Evolutionary conservation across 352 stramenopile genomes (phyloP).

Genomic region (Phytophthora sojae): DNA sequence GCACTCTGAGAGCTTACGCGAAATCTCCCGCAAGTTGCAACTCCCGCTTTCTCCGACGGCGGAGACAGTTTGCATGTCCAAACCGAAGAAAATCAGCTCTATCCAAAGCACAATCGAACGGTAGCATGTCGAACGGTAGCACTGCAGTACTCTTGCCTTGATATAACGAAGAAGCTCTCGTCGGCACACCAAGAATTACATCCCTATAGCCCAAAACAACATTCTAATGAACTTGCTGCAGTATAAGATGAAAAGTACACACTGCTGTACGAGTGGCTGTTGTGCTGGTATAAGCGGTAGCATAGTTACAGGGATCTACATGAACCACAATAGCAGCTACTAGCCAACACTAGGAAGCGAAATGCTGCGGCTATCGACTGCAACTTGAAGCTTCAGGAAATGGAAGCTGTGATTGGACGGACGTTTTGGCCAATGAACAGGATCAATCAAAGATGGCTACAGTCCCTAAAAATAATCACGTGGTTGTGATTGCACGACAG

Average conservation of each 20-base stretch:
- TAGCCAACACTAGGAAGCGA: too few relatives aligned
- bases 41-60: constrained; percentile 16
- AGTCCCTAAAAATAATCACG: background rate
- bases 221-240: too few relatives aligned
- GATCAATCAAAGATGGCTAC: background rate
- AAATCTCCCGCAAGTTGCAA: constrained; percentile 1
- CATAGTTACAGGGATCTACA: too few relatives aligned
- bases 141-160: background rate
- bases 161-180: too few relatives aligned
- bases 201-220: too few relatives aligned
- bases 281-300: too few relatives aligned
- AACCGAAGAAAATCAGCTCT: background rate
- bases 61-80: background rate
- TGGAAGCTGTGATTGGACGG: background rate
- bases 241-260: too few relatives aligned
- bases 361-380: background rate
- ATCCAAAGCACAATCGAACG: background rate
- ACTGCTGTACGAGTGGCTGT: too few relatives aligned
- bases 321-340: too few relatives aligned
- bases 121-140: background rate
- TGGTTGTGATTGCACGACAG: background rate
- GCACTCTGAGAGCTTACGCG: background rate
- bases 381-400: background rate
- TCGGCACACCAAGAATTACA: too few relatives aligned
- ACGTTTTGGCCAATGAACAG: background rate